A percentile compares a stretch with the other conserved stretches of the same genome.
phyloP scores from a whole-genome alignment of 164 flowering plant genomes.

The Umbilicus rupestris region DNA sequence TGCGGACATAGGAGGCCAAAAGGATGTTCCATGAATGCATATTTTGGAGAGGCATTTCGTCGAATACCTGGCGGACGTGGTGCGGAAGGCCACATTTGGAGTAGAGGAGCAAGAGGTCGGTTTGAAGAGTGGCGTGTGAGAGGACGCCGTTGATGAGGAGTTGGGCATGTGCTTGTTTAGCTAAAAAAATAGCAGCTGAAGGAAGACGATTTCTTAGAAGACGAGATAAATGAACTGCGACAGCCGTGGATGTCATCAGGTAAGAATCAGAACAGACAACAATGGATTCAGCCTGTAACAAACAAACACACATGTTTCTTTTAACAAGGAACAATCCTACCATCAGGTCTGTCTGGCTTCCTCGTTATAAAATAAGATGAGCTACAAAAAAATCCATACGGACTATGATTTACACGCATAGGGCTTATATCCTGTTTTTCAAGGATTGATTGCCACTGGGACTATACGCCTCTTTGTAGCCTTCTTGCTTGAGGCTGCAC shows the following conservation, averaged over 20 bases:
- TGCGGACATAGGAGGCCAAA: conserved; percentile 27
- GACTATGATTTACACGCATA: not conserved
- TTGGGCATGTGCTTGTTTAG: conserved; percentile 38
- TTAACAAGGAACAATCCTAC: too few species aligned
- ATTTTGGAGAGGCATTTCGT: conserved; percentile 30
- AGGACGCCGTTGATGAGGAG: conserved; percentile 24
- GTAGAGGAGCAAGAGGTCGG: conserved; percentile 40
- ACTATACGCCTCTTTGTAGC: conserved; percentile 79
- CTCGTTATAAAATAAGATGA: too few species aligned
- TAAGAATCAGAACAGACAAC: not conserved
- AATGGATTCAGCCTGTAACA: not conserved
- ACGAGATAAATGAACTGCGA: conserved; percentile 22
- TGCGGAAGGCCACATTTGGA: conserved; percentile 23
- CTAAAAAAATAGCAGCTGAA: conserved; percentile 18
- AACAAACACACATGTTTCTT: too few species aligned
- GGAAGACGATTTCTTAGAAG: conserved; percentile 23
- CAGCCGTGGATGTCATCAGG: not conserved
- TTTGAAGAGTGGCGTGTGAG: conserved; percentile 31
- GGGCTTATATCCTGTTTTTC: conserved; percentile 1
- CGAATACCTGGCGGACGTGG: conserved; percentile 33
- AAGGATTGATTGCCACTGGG: conserved; percentile 64
- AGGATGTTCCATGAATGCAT: conserved; percentile 59
- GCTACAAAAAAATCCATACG: not conserved
- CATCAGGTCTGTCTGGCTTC: too few species aligned
- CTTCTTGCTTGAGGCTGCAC: conserved; percentile 38